Evolutionary conservation across 805 yeast species (phyloP), one percentile per base, ranked within the genome.

Genomic region (Saccharomycopsis lassenensis): DNA sequence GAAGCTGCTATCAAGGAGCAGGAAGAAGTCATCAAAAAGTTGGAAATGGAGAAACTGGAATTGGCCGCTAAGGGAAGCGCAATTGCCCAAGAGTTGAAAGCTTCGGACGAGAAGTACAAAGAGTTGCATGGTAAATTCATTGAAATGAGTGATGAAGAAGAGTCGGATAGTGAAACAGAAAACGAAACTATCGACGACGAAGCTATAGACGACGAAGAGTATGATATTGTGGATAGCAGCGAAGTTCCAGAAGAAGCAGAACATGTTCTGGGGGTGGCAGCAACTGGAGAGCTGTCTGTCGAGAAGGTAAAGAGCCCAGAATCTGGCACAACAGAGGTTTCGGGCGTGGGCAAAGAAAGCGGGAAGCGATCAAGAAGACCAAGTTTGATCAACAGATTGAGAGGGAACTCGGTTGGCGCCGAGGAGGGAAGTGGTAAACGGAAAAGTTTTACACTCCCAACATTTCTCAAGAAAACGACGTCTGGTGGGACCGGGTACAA

Each of bases 1-100:
- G 36, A 37, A 8, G 37, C 22, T 23, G 37, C 32, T 5, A 19
- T 45, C 19, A 41, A 40, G 4, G 29, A 26, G 20, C 44, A 39
- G 19, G 43, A 42, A 33, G 28, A 24, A 11, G 33, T 21, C 7
- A 35, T 43, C 22, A 19, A 16, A 12, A 35, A 18, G 7, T 34
- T 41, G 23, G 46, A 42, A 29, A 22, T 7, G n/a, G 31, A 42
- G 28, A 39, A 36, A 27, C 36, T 28, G 20, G 36, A 23, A 7
- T 39, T 42, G 27, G 17, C 25, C 14, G 38, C 32, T 14, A 21
- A 31, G 18, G 41, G 39, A 28, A 28, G 32, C 19, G 36, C 10
- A 4, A 39, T 42, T 22, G 10, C 36, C 10, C 33, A 25, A 10
- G 38, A 42, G 12, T 33, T 42, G 35, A 24, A 31, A n/a, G 24